Evolutionary conservation across 441 rosid species (phyloP), one percentile per base, ranked within the genome.

Genomic region (Geranium incanum): DNA sequence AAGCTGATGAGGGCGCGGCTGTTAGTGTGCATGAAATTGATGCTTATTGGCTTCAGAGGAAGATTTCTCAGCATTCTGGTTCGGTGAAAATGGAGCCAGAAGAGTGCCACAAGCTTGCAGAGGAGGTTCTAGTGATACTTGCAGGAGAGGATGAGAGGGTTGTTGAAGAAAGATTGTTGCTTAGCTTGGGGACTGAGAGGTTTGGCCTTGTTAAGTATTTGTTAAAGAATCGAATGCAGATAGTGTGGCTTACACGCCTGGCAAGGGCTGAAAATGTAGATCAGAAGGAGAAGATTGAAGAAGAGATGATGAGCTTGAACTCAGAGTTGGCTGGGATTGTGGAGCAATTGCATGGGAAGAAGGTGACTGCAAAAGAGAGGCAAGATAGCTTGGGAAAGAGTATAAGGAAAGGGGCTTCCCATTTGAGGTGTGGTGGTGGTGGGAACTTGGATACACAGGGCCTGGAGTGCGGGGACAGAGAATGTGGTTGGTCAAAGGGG

Each of bases 171-270:
- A 90, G 88, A 77, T 76, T 95, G 78, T 74, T 92, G 72, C 38
- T 77, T 74, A 90, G 83, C 78, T 84, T 92, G 16, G 82, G 82
- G 76, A 89, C 68, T 67, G 91, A 92, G 3, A 86, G 83, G 78
- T 95, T 95, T 81, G 84, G 78, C 78, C 94, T 92, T 13, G 79
- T 90, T 39, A 92, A 92, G 77, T 81, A 83, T 71, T 81, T 95
- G 66, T 69, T 88, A 68, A 77, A 79, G 60, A 95, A 92, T 75
- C 84, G 93, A 80, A 79, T 90, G 75, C 90, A 95, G 84, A 80
- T 92, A 64, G 93, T 92, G 38, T 92, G 99, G 99, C 90, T 96
- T 77, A 95, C 97, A 16, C 93, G 99, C 28, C 81, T 95, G 84
- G 86, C 94, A 16, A 88, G 97, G 86, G 92, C 97, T 50, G 89